phyloP scores from a whole-genome alignment of 192 early-diverging fungal genomes.

The Linnemannia elongata region DNA sequence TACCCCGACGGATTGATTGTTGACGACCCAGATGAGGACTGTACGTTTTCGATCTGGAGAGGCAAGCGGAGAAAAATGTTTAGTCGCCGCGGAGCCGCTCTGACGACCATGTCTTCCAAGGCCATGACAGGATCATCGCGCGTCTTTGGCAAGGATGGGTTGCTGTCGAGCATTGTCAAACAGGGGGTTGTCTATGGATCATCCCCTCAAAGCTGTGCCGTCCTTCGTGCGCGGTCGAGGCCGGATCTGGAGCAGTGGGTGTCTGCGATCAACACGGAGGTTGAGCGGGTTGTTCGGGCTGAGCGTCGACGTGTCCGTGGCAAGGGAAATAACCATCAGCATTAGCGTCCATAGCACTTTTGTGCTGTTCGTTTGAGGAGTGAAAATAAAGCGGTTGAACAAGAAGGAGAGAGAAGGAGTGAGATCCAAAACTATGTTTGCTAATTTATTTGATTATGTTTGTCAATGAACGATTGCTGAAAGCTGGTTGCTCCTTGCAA shows the following conservation, averaged over 20 bases:
- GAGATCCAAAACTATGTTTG: neutral
- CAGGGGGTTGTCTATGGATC: constrained; percentile 45
- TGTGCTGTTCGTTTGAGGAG: neutral
- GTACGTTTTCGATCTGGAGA: constrained; percentile 59
- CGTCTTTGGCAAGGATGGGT: constrained; percentile 31
- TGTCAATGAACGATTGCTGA: neutral
- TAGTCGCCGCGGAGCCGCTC: constrained; percentile 15
- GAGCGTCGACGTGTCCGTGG: constrained; percentile 25
- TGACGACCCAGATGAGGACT: constrained; percentile 56
- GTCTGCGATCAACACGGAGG: constrained; percentile 55
- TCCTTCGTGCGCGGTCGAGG: constrained; percentile 44
- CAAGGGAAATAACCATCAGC: neutral
- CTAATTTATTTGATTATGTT: neutral
- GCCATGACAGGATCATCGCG: constrained; percentile 21
- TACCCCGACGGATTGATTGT: constrained; percentile 52
- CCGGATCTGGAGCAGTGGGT: constrained; percentile 59
- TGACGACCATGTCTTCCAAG: constrained; percentile 20
- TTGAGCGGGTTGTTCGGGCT: constrained; percentile 47
- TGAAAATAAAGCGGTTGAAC: neutral
- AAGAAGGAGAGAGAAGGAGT: neutral
- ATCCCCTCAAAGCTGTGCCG: constrained; percentile 20
- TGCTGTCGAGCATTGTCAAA: constrained; percentile 37
- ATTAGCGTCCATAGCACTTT: neutral
- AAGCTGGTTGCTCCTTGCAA: neutral
- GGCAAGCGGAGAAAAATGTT: constrained; percentile 43